Base-by-base conservation (phyloP, 257 asterid genomes). In the Fraxinus anomala region DNA sequence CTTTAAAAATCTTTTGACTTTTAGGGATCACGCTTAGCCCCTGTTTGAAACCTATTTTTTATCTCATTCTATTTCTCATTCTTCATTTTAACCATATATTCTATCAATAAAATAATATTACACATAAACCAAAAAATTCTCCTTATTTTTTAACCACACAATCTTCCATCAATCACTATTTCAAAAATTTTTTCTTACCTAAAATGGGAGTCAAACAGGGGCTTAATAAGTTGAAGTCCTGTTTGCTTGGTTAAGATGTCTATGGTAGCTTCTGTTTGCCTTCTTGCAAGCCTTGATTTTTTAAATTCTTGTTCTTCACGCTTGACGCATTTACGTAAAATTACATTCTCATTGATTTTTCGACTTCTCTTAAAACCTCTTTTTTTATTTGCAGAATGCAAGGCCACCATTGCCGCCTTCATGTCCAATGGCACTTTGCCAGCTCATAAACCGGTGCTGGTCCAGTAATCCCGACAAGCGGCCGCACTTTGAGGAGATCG, bases 401-500 rank as follows among this genome's bases (percentile, higher is more conserved):
- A 90, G 99, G 81, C 99, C 99, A 9, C 96, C 96, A 16, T 78
- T 94, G 82, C 99, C 97, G 12, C 74, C 96, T 12, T 78, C 89
- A 0, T 94, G 99, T 77, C 99, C 99, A 13, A 9, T 71, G 34
- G 92, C 96, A 33, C 81, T 94, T 68, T 85, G 86, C 36, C 85
- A 61, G 17, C 95, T 94, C 78, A 91, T 94, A 36, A 88, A 83
- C 19, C 92, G 89, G 30, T 92, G 99, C 85, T 94, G 99, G 99
- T 92, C 97, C 12, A 74, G 90, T 82, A 90, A 87, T 84, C 99
- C 97, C 1, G 82, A 85, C 70, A 94, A 92, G 82, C 87, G 97
- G 78, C 98, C 98, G 14, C 94, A 92, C 16, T 94, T 94, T 14
- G 92, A 89, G 54, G 94, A 90, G 87, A 91, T 94, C n/a, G 96